Evolutionary conservation across 805 yeast species (phyloP), one percentile per base, ranked within the genome.

Genomic region (Cephaloascus fragrans): DNA sequence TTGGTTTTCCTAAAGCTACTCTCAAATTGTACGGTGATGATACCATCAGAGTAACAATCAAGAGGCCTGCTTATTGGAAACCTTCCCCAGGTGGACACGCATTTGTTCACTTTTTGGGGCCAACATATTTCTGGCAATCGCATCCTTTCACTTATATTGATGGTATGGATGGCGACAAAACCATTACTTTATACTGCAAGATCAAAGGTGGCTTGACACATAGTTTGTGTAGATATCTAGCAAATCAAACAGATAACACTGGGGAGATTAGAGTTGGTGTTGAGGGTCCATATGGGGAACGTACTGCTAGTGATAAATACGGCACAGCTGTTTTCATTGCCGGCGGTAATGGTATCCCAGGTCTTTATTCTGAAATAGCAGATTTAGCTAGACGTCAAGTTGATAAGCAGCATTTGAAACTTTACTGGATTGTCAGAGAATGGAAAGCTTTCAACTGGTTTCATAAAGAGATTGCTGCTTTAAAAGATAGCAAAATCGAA

Each of bases 381-480:
- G 53, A 29, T 37, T 36, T 56, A 58, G 34, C 62, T 57, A 18
- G 51, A 55, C 32, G 55, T 8, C 8, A 31, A 16, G 15, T 14
- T 8, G 37, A 33, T 10, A 32, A 12, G 36, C 55, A 50, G 36
- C 37, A 46, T 18, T 34, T 62, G 23, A 69, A 72, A 41, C 64
- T 84, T 39, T 57, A 72, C 29, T 86, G 95, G 95, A 67, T 72
- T 6, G 64, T 83, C 8, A 64, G 80, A 40, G 74, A 77, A 29
- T 61, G 65, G 42, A 58, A 59, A 32, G 69, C 79, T 5, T 51
- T 83, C 4, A 45, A 50, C 15, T 67, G 71, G 71, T 65, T 67
- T 37, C 48, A 51, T 32, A 64, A 64, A 12, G 71, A 66, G 45
- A 49, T 58, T 2, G 52, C 53, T 5, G 44, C 60, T 17, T 56